Evolutionary conservation across 805 yeast species (phyloP), one percentile per base, ranked within the genome.

Genomic region (Tetrapisispora pingtungensis): DNA sequence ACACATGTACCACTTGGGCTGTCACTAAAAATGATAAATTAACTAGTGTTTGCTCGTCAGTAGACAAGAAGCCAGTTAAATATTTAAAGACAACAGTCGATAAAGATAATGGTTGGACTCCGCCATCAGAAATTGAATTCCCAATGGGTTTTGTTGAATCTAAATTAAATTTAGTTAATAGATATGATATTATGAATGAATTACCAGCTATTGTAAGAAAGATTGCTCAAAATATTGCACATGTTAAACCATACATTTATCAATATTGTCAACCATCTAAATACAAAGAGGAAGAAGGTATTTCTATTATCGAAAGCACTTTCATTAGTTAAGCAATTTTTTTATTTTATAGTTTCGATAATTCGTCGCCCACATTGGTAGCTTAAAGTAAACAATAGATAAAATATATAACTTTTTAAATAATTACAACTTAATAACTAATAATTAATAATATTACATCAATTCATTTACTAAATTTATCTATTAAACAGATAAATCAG

Each of bases 171-270:
- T 64, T 83, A 45, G 78, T 83, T 40, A 94, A 83, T 65, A 76
- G 90, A 52, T 87, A 85, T 48, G 95, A 87, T 59, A 93, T 86
- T 45, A 79, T 87, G 87, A 81, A 85, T 32, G 95, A 87, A 64
- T 76, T 86, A 47, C 95, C 96, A 3, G 76, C 74, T 51, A 80
- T 85, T 56, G 84, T 87, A 50, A 84, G 81, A 67, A 77, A 76
- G 48, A 75, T 84, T 41, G 94, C 82, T 31, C 74, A 82, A 49
- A 88, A 86, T 33, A 83, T 85, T 42, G 85, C 87, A 3, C 93
- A 94, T 36, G 75, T 93, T 33, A 80, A 79, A 60, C 95, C 96
- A 7, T 84, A 74, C 65, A 82, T 87, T 52, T 86, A 84, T 64
- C 95, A 86, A 66, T 87, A 75, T 67, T 73, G 81, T 60, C 84